Evolutionary conservation across 176 grass and related monocot genomes (phyloP), one percentile per base, ranked within the genome.

Genomic region (Eremochloa ophiuroides): DNA sequence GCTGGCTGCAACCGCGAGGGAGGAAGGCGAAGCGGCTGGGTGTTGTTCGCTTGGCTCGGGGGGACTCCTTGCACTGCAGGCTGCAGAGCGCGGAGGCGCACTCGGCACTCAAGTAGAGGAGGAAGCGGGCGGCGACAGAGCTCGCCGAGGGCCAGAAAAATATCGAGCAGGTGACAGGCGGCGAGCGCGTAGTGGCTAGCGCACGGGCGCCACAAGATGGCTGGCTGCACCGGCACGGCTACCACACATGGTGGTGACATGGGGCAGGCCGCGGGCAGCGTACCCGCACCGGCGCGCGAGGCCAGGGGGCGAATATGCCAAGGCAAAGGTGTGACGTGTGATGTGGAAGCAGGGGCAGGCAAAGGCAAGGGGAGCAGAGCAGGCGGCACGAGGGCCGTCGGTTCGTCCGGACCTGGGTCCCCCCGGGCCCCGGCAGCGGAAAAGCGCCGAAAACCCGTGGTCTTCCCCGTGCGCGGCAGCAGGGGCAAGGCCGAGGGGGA

Each of bases 251-350:
- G 44, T 27, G 4, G 2, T 25, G 55, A 58, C 55, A 58, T 26
- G 55, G 23, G 23, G 34, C 5, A 10, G 20, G n/a, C 10, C n/a
- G 8, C 51, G 51, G 20, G 14, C 66, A 16, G 39, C 76, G 60
- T 78, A 33, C 60, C 60, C 5, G 76, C 76, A 77, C 75, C 75
- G 75, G 23, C 55, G 38, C 37, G 35, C 2, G 51, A 17, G 50
- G 33, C 50, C 31, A 20, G 51, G 14, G 7, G 75, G 27, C 71
- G 74, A 40, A 78, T 78, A 78, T 78, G 76, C 76, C 76, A 40
- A 78, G 40, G 58, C 11, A 28, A 30, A 12, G 29, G 62, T 6
- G 60, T n/a, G 50, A 41, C n/a, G 34, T 44, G 12, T 2, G 43
- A 56, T 56, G 22, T 25, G 53, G 53, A 23, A 4, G 7, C 6